phyloP scores from a whole-genome alignment of 2,329 filamentous ascomycete genomes.

The Cladosporium sp. region DNA sequence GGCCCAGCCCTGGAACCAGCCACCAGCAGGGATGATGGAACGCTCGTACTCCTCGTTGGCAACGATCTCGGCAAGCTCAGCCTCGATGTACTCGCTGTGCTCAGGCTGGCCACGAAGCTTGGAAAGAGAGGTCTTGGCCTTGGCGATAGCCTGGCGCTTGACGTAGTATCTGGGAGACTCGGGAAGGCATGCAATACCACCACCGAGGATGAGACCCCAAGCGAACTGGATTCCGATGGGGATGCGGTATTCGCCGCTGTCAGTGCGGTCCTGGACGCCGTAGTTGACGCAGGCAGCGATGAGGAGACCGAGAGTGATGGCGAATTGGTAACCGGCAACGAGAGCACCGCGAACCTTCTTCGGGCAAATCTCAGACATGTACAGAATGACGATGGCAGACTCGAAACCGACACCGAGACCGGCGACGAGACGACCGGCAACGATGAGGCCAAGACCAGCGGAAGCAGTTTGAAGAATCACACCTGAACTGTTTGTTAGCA shows the following conservation, averaged over 20 bases:
- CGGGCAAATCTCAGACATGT: constrained; percentile 74
- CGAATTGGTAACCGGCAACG: constrained; percentile 81
- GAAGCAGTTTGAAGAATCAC: constrained; percentile 61
- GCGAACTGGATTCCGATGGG: constrained; percentile 75
- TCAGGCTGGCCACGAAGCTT: constrained; percentile 69
- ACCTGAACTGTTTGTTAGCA: constrained; percentile 25
- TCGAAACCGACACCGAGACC: constrained; percentile 78
- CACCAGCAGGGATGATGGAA: constrained; percentile 58
- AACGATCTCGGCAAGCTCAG: constrained; percentile 78
- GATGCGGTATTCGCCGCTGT: constrained; percentile 71
- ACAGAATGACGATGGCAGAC: constrained; percentile 74
- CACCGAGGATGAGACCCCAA: constrained; percentile 72
- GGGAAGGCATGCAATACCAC: constrained; percentile 70
- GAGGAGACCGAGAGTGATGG: constrained; percentile 65
- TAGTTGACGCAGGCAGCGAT: constrained; percentile 72
- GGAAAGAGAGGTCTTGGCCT: constrained; percentile 59
- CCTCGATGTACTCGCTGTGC: constrained; percentile 70
- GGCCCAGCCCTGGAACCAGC: constrained; percentile 65
- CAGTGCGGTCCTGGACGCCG: constrained; percentile 57
- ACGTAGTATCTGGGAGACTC: constrained; percentile 85
- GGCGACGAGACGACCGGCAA: constrained; percentile 69
- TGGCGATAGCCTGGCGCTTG: constrained; percentile 66
- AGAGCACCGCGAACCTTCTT: constrained; percentile 65
- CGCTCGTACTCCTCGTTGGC: constrained; percentile 87
- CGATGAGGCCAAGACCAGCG: constrained; percentile 57